Evolutionary conservation across 2,329 filamentous ascomycete genomes (phyloP), one percentile per base, ranked within the genome.

Genomic region (Purpureocillium lavendulum): DNA sequence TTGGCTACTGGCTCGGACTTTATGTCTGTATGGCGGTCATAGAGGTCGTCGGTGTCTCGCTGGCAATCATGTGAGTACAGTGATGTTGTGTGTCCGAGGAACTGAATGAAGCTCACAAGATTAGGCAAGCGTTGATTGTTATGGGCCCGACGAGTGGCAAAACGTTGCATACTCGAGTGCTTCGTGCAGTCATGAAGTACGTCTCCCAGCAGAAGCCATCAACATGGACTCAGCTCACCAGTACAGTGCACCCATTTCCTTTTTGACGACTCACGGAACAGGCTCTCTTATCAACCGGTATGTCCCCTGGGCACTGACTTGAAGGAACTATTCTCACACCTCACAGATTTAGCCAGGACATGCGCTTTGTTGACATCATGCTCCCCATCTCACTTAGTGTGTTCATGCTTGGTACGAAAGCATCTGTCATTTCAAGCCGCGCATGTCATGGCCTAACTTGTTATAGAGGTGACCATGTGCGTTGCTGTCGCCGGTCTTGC

Each of bases 401-500:
- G 1, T 56, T 57, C 31, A 40, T 56, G 3, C 55, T 58, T 11
- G 54, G 53, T 56, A 41, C 32, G 4, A 14, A 14, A 2, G 26
- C 8, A 8, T 12, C 7, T 29, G 26, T 8, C 12, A 29, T 29
- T 29, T 8, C 26, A 7, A 8, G 26, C 26, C 26, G 7, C 26
- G 26, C 12, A 29, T 12, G 7, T 7, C 8, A 7, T 26, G 21
- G 21, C 10, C 21, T 26, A 10, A 26, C 21, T 5, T 26, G 5
- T 26, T 26, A 26, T 9, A 57, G 54, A 57, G 39, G 42, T 55
- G 7, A 35, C 44, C 8, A 36, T 65, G 2, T 64, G 66, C 40
- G 50, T 71, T 17, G 64, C 62, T 15, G 64, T 69, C 39, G 62
- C 67, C 40, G 62, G 58, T 4, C 53, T 73, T 2, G 65, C 71